Conservation (phyloP, 768 basidiomycete species). For the Gloeopeniophorella convolvens region DNA sequence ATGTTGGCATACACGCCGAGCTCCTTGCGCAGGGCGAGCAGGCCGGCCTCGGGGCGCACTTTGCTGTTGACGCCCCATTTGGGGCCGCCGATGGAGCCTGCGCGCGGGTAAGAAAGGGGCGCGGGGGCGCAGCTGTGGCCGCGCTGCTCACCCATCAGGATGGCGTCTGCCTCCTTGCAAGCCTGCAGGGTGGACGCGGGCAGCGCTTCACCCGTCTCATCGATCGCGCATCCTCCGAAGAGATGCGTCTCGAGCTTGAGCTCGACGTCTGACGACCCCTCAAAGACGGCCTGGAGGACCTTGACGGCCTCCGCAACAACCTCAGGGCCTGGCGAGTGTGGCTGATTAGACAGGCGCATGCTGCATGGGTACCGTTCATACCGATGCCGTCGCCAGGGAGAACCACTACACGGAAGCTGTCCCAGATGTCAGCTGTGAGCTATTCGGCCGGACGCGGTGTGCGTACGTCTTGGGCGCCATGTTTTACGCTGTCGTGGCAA, state of each 20-base stretch:
- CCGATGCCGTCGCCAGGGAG: conserved; percentile 98
- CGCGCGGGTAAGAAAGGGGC: neutral
- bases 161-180: conserved; percentile 90
- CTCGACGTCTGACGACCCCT: conserved; percentile 53
- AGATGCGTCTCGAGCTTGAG: conserved; percentile 69
- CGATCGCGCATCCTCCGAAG: conserved; percentile 94
- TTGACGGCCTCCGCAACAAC: conserved; percentile 81
- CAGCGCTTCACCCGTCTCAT: conserved; percentile 76
- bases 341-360: neutral
- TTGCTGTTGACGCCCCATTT: conserved; percentile 92
- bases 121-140: neutral
- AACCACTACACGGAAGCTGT: conserved; percentile 80
- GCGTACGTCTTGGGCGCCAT: conserved; percentile 24
- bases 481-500: neutral
- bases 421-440: neutral
- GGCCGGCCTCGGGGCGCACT: conserved; percentile 88
- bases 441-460: neutral
- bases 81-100: conserved; percentile 97
- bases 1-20: conserved; percentile 98
- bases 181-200: conserved; percentile 81
- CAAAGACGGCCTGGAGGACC: conserved; percentile 69
- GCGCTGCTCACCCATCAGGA: conserved; percentile 73
- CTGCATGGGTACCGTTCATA: conserved; percentile 27
- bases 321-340: conserved; percentile 65
- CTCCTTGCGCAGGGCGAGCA: conserved; percentile 82